Evolutionary conservation across 2,329 filamentous ascomycete species (phyloP).

Genomic region (Davidsoniella eucalypti): DNA sequence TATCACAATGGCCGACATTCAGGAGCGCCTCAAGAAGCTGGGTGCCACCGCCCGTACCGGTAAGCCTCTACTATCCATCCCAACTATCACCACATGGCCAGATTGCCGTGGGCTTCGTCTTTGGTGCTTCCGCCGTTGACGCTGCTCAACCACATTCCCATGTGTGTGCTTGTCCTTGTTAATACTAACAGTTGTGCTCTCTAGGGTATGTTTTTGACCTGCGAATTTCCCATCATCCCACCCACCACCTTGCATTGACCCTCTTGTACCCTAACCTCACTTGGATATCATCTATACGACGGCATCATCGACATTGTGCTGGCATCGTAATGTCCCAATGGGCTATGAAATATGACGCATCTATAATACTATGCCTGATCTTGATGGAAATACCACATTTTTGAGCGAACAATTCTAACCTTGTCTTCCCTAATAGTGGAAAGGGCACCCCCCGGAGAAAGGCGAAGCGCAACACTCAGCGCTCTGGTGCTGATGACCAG

Average conservation of each 20-base stretch:
- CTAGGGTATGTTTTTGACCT: conserved; percentile 12
- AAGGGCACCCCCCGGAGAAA: conserved; percentile 97
- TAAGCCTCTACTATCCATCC: conserved; percentile 29
- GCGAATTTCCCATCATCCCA: not conserved
- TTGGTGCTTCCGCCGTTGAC: not conserved
- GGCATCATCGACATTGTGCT: not conserved
- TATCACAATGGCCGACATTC: conserved; percentile 36
- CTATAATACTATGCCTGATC: not conserved
- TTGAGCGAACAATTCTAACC: conserved; percentile 10
- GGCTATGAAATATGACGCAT: conserved; percentile 3
- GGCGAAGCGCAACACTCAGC: conserved; percentile 94
- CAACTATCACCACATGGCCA: not conserved
- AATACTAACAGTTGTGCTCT: conserved; percentile 13
- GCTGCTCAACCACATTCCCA: no score
- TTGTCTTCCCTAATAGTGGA: conserved; percentile 38
- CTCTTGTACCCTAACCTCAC: conserved; percentile 1
- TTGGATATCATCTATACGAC: no score
- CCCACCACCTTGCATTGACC: conserved; percentile 1
- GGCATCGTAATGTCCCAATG: conserved; percentile 4
- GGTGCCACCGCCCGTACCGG: conserved; percentile 44
- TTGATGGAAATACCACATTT: conserved; percentile 4
- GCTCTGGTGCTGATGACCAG: conserved; percentile 93
- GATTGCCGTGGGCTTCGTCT: not conserved
- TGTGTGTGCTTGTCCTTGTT: conserved; percentile 7
- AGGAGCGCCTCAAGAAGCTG: conserved; percentile 45